These are phyloP conservation scores for Reticulascus tulasneorum DNA, from an alignment of 2,329 filamentous ascomycete genomes.

Conservation along the genomic window DNA sequence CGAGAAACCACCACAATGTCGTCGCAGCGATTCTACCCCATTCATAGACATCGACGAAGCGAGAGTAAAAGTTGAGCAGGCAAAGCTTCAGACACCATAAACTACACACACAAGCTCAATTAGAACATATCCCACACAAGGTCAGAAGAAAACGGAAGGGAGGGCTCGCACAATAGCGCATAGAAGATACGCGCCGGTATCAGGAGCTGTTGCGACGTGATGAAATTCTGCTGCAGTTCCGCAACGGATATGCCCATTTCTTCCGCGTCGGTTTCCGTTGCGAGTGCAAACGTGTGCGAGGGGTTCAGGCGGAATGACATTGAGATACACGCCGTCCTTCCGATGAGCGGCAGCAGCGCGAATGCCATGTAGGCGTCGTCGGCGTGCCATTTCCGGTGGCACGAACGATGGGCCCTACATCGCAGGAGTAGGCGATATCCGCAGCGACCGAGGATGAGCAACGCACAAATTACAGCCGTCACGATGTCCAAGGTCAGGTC, in stretches of 20 bases:
- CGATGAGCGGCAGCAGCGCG: conserved; percentile 24
- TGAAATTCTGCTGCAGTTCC: conserved; percentile 15
- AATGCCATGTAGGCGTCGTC: conserved; percentile 28
- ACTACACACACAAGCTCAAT: conserved; percentile 10
- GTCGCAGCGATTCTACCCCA: conserved; percentile 18
- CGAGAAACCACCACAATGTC: conserved; percentile 22
- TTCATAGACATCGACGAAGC: conserved; percentile 20
- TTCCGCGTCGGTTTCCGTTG: conserved; percentile 14
- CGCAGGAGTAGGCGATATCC: conserved; percentile 22
- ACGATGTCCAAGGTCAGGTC: conserved; percentile 22
- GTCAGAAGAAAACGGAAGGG: background rate
- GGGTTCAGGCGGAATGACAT: conserved; percentile 22
- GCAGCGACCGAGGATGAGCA: conserved; percentile 23
- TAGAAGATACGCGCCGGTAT: conserved; percentile 25
- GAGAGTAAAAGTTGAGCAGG: conserved; percentile 24
- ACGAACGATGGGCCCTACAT: conserved; percentile 21
- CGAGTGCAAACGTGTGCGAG: conserved; percentile 13
- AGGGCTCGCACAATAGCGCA: conserved; percentile 21
- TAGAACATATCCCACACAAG: background rate
- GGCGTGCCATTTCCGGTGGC: conserved; percentile 25
- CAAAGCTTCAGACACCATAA: conserved; percentile 26
- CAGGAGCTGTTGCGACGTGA: conserved; percentile 21
- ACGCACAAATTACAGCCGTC: conserved; percentile 21
- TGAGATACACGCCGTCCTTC: conserved; percentile 20
- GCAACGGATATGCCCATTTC: conserved; percentile 11